Conservation (phyloP, 192 early-diverging fungal genomes). For the Dissophora ornata region DNA sequence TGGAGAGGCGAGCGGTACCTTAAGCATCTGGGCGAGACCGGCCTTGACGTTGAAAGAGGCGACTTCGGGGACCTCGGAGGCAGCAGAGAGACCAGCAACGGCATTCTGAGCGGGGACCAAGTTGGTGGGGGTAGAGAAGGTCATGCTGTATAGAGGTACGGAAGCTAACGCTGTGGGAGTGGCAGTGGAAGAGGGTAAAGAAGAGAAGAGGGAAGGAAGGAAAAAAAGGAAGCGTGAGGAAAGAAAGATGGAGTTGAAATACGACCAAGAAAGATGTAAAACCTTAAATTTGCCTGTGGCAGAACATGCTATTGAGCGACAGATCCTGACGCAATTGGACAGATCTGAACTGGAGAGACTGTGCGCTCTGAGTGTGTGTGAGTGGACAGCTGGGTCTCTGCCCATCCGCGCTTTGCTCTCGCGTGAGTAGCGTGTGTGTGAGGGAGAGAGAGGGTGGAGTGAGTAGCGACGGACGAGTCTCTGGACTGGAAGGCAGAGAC, state of each 20-base stretch:
- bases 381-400: no score
- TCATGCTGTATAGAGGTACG: conserved; percentile 16
- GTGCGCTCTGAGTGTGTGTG: no score
- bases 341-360: no score
- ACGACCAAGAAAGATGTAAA: conserved; percentile 10
- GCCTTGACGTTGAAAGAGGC: conserved; percentile 89
- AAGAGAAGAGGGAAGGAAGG: conserved; percentile 12
- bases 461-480: no score
- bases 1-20: conserved; percentile 70
- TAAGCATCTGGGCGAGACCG: conserved; percentile 97
- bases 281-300: not conserved
- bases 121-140: conserved; percentile 61
- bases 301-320: no score
- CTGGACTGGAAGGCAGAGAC: no score
- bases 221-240: conserved; percentile 1
- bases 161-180: not conserved
- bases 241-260: not conserved
- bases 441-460: no score
- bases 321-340: no score
- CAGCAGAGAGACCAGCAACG: conserved; percentile 28
- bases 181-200: conserved; percentile 10
- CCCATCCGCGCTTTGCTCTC: no score
- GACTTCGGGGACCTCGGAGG: conserved; percentile 49
- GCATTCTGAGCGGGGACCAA: conserved; percentile 49
- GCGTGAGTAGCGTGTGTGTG: no score